A percentile compares a stretch with the other conserved stretches of the same genome.
These are phyloP conservation scores for Russula olivacea DNA, from an alignment of 768 basidiomycete genomes.

Conservation along the genomic window DNA sequence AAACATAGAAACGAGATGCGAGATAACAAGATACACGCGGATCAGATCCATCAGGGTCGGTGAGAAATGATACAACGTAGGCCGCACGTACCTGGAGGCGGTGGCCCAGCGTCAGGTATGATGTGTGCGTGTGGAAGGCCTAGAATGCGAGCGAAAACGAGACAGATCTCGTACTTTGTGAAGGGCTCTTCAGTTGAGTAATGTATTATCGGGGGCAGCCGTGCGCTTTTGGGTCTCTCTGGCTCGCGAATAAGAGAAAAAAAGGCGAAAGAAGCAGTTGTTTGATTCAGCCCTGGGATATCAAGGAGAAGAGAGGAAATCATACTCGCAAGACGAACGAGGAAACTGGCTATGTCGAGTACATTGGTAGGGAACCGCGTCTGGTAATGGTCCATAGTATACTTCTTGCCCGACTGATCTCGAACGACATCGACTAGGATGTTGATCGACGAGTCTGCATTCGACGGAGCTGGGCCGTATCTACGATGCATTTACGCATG, in stretches of 20 bases:
- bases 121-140: constrained; percentile 69
- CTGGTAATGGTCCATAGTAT: constrained; percentile 96
- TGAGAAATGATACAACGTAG: background rate
- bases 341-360: constrained; percentile 77
- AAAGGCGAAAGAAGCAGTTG: background rate
- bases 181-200: constrained; percentile 77
- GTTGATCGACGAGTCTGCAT: constrained; percentile 87
- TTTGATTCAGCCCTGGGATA: background rate
- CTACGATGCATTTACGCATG: constrained; percentile 36
- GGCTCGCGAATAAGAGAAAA: background rate
- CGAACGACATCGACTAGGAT: constrained; percentile 79
- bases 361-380: constrained; percentile 91
- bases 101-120: constrained; percentile 61
- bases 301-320: background rate
- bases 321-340: constrained; percentile 69
- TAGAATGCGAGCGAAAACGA: constrained; percentile 68
- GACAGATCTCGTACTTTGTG: constrained; percentile 92
- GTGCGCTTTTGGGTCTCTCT: constrained; percentile 34
- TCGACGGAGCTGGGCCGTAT: constrained; percentile 80
- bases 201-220: constrained; percentile 72
- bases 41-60: background rate
- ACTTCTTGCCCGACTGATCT: constrained; percentile 80
- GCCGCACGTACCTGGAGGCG: constrained; percentile 28
- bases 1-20: background rate
- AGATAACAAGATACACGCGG: background rate